phyloP scores from a whole-genome alignment of 139 green algal genomes.

The Closterium sp. region DNA sequence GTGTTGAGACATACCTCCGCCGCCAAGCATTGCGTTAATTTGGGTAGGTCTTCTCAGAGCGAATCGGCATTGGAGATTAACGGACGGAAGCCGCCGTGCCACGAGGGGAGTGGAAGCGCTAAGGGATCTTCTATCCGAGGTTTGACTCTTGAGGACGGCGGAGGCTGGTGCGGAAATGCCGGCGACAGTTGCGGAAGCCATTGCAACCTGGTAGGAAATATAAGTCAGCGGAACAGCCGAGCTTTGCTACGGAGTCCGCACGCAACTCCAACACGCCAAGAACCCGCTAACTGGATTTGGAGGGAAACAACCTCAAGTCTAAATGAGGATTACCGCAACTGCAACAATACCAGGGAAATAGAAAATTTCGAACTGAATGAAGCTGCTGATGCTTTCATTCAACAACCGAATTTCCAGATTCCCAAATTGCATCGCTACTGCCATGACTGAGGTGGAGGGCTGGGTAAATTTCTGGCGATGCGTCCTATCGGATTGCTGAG shows the following conservation, averaged over 20 bases:
- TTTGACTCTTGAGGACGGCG: background rate
- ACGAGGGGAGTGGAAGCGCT: background rate
- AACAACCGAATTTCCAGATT: background rate
- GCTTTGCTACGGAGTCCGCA: background rate
- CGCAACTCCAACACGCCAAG: background rate
- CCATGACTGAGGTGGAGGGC: background rate
- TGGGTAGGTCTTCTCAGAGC: background rate
- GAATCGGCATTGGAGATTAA: background rate
- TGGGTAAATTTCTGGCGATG: background rate
- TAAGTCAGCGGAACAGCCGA: too few species aligned
- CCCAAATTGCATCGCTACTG: too few species aligned
- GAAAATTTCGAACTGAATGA: too few species aligned
- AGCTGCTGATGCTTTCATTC: too few species aligned
- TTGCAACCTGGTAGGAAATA: background rate
- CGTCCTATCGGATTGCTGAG: background rate
- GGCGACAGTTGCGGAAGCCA: background rate
- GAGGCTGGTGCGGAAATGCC: background rate
- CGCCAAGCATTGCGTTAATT: background rate
- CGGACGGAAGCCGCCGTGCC: background rate
- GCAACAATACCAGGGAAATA: too few species aligned
- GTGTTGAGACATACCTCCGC: background rate
- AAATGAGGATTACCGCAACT: too few species aligned
- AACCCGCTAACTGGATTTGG: background rate
- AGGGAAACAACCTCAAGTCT: too few species aligned
- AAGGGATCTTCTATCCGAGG: background rate